phyloP scores from a whole-genome alignment of 768 basidiomycete genomes.

The Termitomyces sp. region DNA sequence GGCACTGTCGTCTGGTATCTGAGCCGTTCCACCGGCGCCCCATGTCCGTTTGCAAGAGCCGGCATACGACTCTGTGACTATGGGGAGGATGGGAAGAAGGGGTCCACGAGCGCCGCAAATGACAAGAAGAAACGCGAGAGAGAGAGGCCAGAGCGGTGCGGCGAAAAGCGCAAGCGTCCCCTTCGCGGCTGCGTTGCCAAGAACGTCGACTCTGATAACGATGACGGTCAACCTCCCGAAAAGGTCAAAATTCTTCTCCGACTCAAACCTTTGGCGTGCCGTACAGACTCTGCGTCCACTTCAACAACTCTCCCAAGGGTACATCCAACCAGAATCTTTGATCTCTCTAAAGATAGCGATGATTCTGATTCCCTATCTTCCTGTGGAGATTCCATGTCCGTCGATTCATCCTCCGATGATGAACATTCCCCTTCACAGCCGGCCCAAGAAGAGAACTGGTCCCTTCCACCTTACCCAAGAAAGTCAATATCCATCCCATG shows the following conservation, averaged over 20 bases:
- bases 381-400: constrained; percentile 40
- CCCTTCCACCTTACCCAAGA: constrained; percentile 52
- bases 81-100: constrained; percentile 42
- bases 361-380: constrained; percentile 27
- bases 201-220: constrained; percentile 28
- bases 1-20: constrained; percentile 84
- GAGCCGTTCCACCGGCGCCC: constrained; percentile 66
- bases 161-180: constrained; percentile 40
- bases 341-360: constrained; percentile 37
- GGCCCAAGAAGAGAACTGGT: constrained; percentile 37
- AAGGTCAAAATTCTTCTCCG: constrained; percentile 71
- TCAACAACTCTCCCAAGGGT: constrained; percentile 23
- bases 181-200: constrained; percentile 30
- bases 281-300: constrained; percentile 15
- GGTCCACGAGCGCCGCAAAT: constrained; percentile 8
- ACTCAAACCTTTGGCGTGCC: constrained; percentile 42
- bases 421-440: constrained; percentile 14
- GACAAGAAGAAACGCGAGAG: constrained; percentile 25
- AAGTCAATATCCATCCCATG: constrained; percentile 52
- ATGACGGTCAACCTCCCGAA: constrained; percentile 41
- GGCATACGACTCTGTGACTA: constrained; percentile 74
- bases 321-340: constrained; percentile 21
- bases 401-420: constrained; percentile 33
- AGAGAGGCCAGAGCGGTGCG: constrained; percentile 26
- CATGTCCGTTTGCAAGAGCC: constrained; percentile 69